A percentile compares a stretch with the other conserved stretches of the same genome.
Evolutionary conservation across 2,329 filamentous ascomycete species (phyloP).

Genomic region (Eutypella sp.): DNA sequence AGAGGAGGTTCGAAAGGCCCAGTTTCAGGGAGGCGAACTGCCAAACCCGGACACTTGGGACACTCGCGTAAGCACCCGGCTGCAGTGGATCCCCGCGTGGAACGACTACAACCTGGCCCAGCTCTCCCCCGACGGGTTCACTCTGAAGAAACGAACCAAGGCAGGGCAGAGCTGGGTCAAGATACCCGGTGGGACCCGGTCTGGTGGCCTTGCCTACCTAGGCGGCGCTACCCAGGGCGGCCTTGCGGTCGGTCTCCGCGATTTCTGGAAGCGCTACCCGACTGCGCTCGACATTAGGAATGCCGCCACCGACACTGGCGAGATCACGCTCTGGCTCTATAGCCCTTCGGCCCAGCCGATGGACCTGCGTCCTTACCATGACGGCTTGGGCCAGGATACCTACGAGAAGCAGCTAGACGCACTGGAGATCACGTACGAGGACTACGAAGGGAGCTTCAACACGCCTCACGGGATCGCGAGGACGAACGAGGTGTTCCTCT

Average conservation of each 20-base stretch:
- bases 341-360: slow-evolving; percentile 50
- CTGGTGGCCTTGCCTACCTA: slow-evolving; percentile 54
- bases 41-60: slow-evolving; percentile 43
- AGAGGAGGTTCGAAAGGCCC: slow-evolving; percentile 39
- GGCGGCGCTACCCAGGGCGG: slow-evolving; percentile 54
- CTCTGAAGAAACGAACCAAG: slow-evolving; percentile 55
- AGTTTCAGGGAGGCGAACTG: slow-evolving; percentile 42
- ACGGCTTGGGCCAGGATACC: slow-evolving; percentile 49
- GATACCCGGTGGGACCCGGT: slow-evolving; percentile 50
- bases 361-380: slow-evolving; percentile 53
- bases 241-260: slow-evolving; percentile 50
- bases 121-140: slow-evolving; percentile 56
- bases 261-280: slow-evolving; percentile 62
- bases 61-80: slow-evolving; percentile 35
- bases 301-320: slow-evolving; percentile 42
- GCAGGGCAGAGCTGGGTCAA: slow-evolving; percentile 53
- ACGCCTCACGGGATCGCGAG: slow-evolving; percentile 54
- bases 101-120: slow-evolving; percentile 53
- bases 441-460: slow-evolving; percentile 51
- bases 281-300: slow-evolving; percentile 51
- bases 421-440: slow-evolving; percentile 59
- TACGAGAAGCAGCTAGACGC: slow-evolving; percentile 56
- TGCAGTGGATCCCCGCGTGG: slow-evolving; percentile 56
- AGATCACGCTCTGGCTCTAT: slow-evolving; percentile 57
- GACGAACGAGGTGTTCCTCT: slow-evolving; percentile 52